A percentile compares a stretch with the other conserved stretches of the same genome.
phyloP scores from a whole-genome alignment of 306 rosid genomes.

The Crataegus laevigata region DNA sequence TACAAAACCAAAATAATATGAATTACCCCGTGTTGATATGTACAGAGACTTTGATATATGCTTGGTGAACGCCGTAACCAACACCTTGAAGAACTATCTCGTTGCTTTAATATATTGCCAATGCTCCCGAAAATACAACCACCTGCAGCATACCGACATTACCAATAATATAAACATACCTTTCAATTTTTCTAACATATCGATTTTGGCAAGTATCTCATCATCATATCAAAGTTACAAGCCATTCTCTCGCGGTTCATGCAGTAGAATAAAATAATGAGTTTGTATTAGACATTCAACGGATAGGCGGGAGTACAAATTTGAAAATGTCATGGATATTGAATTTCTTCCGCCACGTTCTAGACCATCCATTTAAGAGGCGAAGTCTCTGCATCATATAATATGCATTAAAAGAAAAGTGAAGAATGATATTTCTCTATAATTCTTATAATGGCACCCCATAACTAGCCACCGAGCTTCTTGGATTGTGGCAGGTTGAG shows the following conservation, averaged over 20 bases:
- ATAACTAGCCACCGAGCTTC: too few species aligned
- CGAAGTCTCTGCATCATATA: too few species aligned
- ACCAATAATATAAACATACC: neutral
- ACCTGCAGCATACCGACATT: slow-evolving; percentile 32
- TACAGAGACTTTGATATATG: neutral
- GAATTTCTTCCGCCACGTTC: too few species aligned
- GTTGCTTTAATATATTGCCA: neutral
- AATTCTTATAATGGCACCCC: neutral
- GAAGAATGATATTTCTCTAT: neutral
- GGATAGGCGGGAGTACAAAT: too few species aligned
- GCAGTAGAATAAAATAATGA: too few species aligned
- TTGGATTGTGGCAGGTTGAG: too few species aligned
- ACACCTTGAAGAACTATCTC: neutral
- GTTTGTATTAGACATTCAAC: too few species aligned
- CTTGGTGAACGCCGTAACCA: neutral
- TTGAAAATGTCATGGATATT: too few species aligned
- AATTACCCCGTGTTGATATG: neutral
- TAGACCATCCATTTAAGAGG: too few species aligned
- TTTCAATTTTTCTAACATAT: neutral
- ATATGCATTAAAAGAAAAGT: neutral
- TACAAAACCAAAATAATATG: neutral
- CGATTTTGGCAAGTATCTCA: neutral
- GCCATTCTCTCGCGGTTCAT: too few species aligned
- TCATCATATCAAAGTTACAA: neutral
- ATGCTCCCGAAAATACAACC: slow-evolving; percentile 31